Evolutionary conservation across 2,329 filamentous ascomycete genomes (phyloP).

Genomic region (Fusarium burgessii): DNA sequence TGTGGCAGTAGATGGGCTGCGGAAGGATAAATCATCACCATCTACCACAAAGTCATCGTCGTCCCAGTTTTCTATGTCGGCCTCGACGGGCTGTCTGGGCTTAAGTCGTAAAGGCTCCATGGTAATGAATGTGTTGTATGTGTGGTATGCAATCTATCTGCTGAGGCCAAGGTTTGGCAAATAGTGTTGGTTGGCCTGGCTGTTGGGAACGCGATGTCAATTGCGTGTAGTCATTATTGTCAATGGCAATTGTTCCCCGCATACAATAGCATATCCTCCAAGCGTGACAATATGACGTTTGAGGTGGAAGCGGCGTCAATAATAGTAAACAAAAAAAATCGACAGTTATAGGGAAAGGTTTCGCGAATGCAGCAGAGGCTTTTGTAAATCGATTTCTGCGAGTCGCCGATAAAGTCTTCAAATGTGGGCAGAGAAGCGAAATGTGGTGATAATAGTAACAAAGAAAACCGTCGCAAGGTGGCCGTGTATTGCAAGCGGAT

Average conservation of each 20-base stretch:
- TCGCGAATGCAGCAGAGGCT: slow-evolving; percentile 19
- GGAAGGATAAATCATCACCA: slow-evolving; percentile 72
- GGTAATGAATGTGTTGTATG: slow-evolving; percentile 33
- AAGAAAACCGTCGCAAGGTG: slow-evolving; percentile 27
- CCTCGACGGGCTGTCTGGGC: slow-evolving; percentile 65
- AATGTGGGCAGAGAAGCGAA: slow-evolving; percentile 33
- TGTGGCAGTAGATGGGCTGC: slow-evolving; percentile 61
- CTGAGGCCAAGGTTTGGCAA: slow-evolving; percentile 25
- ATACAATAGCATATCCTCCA: slow-evolving; percentile 43
- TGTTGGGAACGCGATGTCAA: slow-evolving; percentile 43
- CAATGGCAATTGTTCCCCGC: slow-evolving; percentile 43
- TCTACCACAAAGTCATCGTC: slow-evolving; percentile 81
- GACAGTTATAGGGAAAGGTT: slow-evolving; percentile 11
- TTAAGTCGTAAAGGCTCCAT: slow-evolving; percentile 70
- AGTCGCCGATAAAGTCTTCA: slow-evolving; percentile 21
- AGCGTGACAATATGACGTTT: slow-evolving; percentile 12
- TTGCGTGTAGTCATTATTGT: slow-evolving; percentile 48
- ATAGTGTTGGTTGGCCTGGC: slow-evolving; percentile 29
- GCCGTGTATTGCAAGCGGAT: slow-evolving; percentile 16
- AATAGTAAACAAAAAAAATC: slow-evolving; percentile 23
- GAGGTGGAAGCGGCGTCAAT: slow-evolving; percentile 2
- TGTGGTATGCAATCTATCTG: slow-evolving; percentile 22
- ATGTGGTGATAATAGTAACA: slow-evolving; percentile 27
- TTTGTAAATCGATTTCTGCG: slow-evolving; percentile 21
- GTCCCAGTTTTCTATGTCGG: slow-evolving; percentile 81